Evolutionary conservation across 495 filamentous ascomycete species (phyloP).

Genomic region (Xylaria cubensis): DNA sequence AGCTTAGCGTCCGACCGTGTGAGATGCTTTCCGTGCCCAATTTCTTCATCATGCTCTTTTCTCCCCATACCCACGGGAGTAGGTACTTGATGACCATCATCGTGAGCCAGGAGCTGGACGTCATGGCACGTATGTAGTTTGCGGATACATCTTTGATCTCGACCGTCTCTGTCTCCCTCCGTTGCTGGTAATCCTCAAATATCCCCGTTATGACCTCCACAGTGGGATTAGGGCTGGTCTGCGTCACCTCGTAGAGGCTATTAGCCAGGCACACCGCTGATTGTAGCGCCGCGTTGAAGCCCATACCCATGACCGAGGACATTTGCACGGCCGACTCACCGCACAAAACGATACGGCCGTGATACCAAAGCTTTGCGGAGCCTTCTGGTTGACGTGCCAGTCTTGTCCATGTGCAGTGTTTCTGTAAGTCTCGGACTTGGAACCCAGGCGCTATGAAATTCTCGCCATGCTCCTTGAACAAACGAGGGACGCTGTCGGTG

Average conservation of each 20-base stretch:
- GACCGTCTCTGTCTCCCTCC: background rate
- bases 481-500: background rate
- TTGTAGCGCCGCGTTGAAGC: background rate
- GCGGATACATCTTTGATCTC: background rate
- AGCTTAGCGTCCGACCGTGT: background rate
- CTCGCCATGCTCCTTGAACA: background rate
- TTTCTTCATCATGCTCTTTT: slow-evolving; percentile 11
- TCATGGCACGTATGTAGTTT: slow-evolving; percentile 4
- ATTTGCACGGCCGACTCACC: background rate
- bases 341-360: background rate
- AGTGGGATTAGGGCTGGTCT: background rate
- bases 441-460: background rate
- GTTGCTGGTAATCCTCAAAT: background rate
- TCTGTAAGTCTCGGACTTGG: background rate
- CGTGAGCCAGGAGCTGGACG: slow-evolving; percentile 4
- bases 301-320: background rate
- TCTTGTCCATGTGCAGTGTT: background rate
- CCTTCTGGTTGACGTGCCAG: background rate
- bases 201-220: background rate
- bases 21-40: slow-evolving; percentile 1
- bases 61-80: slow-evolving; percentile 1
- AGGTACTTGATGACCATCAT: background rate
- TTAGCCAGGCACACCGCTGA: background rate
- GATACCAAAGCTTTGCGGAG: background rate
- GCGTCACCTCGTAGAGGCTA: background rate